Evolutionary conservation across 176 grass and related monocot species (phyloP), one percentile per base, ranked within the genome.

Genomic region (Pontederia crassipes): DNA sequence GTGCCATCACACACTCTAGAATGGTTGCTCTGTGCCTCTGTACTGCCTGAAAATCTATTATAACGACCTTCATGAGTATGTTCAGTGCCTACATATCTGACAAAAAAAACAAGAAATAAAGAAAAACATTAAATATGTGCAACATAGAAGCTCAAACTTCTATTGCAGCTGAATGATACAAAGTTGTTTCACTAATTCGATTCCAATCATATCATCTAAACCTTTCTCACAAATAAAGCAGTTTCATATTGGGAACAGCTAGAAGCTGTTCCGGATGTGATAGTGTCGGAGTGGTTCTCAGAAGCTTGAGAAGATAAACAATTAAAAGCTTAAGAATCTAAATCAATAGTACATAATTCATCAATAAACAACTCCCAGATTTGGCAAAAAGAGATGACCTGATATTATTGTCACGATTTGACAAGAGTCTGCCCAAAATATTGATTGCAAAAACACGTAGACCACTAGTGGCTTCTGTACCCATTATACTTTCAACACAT

Each of bases 401-500:
- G 70, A 98, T 98, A 62, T 98, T 98, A 49, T 98, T 98, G 61
- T 98, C 88, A 66, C 94, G 94, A 74, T 98, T 98, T 62, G 94
- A 98, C 65, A 98, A 79, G 67, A 98, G 92, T 79, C 88, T 82
- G 51, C 94, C 94, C 77, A 98, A 83, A 75, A 93, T 98, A 75
- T 98, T 98, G 64, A 98, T 98, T 8, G 85, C 94, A 69, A 98
- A 72, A 54, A 98, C 84, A 77, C 88, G 84, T 58, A 98, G 54
- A 57, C 94, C 94, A 70, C 94, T 89, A 58, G 79, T 89, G 69
- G 88, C 94, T 79, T 98, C 94, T 4, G 92, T 89, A 18, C 94
- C 82, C 94, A 98, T 98, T 76, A 98, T 98, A 40, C 88, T 86
- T 77, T 98, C 94, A 72, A 93, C 88, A 75, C 94, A 98, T 74